These are phyloP conservation scores for Kwoniella pini DNA, from an alignment of 768 basidiomycete genomes.

Conservation along the genomic window DNA sequence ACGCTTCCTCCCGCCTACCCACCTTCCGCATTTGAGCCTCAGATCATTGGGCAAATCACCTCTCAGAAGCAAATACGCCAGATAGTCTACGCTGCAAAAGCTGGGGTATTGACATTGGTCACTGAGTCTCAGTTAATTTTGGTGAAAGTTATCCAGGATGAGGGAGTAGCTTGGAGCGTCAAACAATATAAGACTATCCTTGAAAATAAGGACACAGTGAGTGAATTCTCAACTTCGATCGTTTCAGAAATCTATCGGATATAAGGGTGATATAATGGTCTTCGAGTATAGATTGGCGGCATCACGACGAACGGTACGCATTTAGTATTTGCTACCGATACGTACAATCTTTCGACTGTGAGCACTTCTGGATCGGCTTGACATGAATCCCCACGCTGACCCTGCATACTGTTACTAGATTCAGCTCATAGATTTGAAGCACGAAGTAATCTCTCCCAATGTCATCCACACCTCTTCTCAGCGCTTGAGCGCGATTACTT, in stretches of 20 bases:
- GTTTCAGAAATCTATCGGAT: no score
- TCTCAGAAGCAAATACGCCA: background rate
- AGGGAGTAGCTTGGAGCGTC: no score
- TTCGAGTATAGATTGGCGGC: background rate
- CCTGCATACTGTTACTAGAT: no score
- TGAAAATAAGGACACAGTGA: no score
- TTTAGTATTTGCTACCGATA: background rate
- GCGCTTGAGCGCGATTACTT: slow-evolving; percentile 4
- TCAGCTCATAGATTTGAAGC: slow-evolving; percentile 16
- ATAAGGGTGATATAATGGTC: no score
- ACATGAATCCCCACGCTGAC: no score
- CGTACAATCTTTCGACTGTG: no score
- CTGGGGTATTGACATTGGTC: background rate
- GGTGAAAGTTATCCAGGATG: background rate
- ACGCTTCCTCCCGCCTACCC: slow-evolving; percentile 11
- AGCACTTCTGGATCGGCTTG: no score
- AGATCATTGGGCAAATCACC: background rate
- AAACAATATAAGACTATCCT: no score
- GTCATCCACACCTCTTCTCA: slow-evolving; percentile 2
- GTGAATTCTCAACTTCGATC: no score
- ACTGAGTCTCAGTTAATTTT: background rate
- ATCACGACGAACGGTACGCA: slow-evolving; percentile 1
- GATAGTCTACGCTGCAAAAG: slow-evolving; percentile 1
- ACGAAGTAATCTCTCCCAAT: background rate
- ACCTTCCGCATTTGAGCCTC: slow-evolving; percentile 1